Evolutionary conservation across 148 eudicot species (phyloP).

Genomic region (Vaccinium corymbosum): DNA sequence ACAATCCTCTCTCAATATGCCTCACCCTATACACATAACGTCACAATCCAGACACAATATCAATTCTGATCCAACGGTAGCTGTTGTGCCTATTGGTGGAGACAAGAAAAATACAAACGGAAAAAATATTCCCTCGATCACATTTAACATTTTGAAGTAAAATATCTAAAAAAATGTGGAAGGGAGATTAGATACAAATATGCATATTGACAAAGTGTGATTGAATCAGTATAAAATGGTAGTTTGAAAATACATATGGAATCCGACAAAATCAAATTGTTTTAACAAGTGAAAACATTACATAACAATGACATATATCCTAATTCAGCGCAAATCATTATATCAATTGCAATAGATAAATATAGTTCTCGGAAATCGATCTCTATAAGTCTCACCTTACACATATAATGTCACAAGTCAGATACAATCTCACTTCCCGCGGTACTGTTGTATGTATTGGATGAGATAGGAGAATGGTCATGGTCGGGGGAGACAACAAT

Average conservation of each 20-base stretch:
- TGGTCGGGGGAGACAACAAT: neutral
- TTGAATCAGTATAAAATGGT: neutral
- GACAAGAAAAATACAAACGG: neutral
- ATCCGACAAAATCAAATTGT: neutral
- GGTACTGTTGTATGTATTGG: too few species aligned
- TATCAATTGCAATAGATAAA: too few species aligned
- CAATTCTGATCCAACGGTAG: neutral
- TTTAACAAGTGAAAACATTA: neutral
- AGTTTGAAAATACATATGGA: neutral
- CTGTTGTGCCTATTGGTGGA: neutral
- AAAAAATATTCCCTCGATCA: too few species aligned
- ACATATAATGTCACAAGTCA: neutral
- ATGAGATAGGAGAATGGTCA: neutral
- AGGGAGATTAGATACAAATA: neutral
- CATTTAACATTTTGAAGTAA: too few species aligned
- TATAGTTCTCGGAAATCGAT: too few species aligned
- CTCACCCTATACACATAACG: too few species aligned
- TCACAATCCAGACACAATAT: neutral
- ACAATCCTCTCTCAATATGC: too few species aligned
- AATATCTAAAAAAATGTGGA: too few species aligned
- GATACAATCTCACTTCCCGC: neutral
- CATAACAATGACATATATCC: too few species aligned
- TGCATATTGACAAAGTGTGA: neutral
- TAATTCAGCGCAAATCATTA: too few species aligned
- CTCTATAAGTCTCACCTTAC: neutral